Percentiles rank a stretch among this genome's conserved stretches.
phyloP scores from a whole-genome alignment of 805 yeast genomes.

The Metschnikowia koreensis region DNA sequence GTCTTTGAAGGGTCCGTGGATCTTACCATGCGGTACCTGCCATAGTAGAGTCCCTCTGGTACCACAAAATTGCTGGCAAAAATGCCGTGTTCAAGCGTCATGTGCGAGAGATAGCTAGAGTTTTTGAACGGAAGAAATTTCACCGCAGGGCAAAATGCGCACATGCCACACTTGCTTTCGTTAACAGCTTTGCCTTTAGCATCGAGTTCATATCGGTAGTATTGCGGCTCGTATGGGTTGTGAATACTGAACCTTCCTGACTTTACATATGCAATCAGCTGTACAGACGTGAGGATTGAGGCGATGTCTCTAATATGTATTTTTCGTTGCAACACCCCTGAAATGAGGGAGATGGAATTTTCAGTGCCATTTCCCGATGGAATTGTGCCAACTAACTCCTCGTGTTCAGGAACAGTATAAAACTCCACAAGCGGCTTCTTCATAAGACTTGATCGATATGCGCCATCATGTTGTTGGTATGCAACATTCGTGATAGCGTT shows the following conservation, averaged over 20 bases:
- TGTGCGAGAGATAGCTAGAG: slow-evolving; percentile 32
- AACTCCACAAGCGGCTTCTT: slow-evolving; percentile 7
- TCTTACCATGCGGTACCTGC: slow-evolving; percentile 24
- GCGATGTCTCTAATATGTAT: slow-evolving; percentile 21
- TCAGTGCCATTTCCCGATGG: background rate
- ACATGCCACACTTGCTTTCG: slow-evolving; percentile 32
- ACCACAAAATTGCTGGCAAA: slow-evolving; percentile 29
- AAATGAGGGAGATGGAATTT: slow-evolving; percentile 6
- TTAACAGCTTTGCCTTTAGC: slow-evolving; percentile 19
- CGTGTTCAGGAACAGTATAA: slow-evolving; percentile 2
- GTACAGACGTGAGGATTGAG: slow-evolving; percentile 17
- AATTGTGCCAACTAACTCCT: slow-evolving; percentile 7
- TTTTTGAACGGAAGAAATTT: slow-evolving; percentile 33
- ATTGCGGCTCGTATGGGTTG: slow-evolving; percentile 34
- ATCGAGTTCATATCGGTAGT: slow-evolving; percentile 28
- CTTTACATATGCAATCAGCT: slow-evolving; percentile 24
- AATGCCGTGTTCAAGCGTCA: slow-evolving; percentile 35
- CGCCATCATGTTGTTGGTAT: slow-evolving; percentile 8
- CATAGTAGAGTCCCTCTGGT: slow-evolving; percentile 32
- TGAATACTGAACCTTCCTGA: slow-evolving; percentile 20
- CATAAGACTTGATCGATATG: slow-evolving; percentile 1
- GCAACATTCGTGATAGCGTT: slow-evolving; percentile 17
- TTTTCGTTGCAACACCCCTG: slow-evolving; percentile 19
- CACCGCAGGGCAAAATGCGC: slow-evolving; percentile 31
- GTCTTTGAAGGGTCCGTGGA: slow-evolving; percentile 13